Conservation (phyloP, 2,329 filamentous ascomycete species). For the Pseudonectria foliicola region DNA sequence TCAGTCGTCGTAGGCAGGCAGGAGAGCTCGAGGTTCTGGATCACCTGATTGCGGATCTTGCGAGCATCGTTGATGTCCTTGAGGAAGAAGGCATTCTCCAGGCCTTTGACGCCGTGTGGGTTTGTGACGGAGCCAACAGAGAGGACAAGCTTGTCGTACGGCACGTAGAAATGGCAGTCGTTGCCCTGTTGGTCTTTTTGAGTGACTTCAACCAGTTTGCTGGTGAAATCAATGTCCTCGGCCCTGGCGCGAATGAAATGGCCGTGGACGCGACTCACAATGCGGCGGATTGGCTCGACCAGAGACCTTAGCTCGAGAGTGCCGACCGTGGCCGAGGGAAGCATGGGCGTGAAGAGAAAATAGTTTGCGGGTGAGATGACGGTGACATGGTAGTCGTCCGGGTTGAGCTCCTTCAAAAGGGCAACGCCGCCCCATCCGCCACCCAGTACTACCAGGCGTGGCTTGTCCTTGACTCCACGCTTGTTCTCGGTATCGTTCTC, state of each 20-base stretch:
- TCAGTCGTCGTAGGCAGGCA: slow-evolving; percentile 90
- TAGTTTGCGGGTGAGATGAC: slow-evolving; percentile 93
- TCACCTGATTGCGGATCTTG: slow-evolving; percentile 77
- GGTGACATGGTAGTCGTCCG: slow-evolving; percentile 91
- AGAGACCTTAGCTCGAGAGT: slow-evolving; percentile 86
- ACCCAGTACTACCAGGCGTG: slow-evolving; percentile 83
- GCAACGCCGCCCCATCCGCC: slow-evolving; percentile 95
- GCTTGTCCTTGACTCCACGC: slow-evolving; percentile 72
- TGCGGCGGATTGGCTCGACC: slow-evolving; percentile 85
- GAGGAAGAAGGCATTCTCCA: slow-evolving; percentile 89
- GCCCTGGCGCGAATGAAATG: slow-evolving; percentile 87
- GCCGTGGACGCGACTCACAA: slow-evolving; percentile 68
- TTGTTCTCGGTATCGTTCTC: slow-evolving; percentile 74
- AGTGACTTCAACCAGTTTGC: slow-evolving; percentile 82
- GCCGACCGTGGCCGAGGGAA: slow-evolving; percentile 93
- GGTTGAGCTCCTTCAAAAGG: slow-evolving; percentile 79
- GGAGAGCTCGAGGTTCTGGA: slow-evolving; percentile 83
- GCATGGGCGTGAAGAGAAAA: slow-evolving; percentile 97
- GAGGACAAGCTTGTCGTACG: slow-evolving; percentile 93
- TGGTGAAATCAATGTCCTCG: slow-evolving; percentile 83
- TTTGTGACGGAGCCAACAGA: slow-evolving; percentile 91
- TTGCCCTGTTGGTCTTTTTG: slow-evolving; percentile 64
- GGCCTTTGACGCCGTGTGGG: slow-evolving; percentile 87
- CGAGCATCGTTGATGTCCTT: slow-evolving; percentile 94
- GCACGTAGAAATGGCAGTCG: slow-evolving; percentile 81